A percentile compares a stretch with the other conserved stretches of the same genome.
These are phyloP conservation scores for Mallotus nudiflorus DNA, from an alignment of 345 rosid genomes.

Conservation along the genomic window DNA sequence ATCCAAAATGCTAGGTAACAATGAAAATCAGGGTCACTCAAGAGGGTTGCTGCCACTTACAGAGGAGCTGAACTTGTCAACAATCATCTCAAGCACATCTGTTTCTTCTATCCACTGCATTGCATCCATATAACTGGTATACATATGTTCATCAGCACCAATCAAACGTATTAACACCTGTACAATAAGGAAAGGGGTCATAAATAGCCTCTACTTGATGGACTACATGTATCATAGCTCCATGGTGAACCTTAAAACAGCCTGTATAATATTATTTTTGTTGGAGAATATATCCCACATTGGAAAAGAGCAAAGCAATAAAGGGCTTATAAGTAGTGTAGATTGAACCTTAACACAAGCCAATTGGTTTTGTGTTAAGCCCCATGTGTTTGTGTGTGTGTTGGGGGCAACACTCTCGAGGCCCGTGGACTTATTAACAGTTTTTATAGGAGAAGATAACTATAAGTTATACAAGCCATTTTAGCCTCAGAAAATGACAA, in stretches of 20 bases:
- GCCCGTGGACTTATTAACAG: too few relatives aligned
- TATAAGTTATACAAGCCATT: too few relatives aligned
- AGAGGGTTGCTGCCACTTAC: slow-evolving; percentile 46
- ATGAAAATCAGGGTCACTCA: background rate
- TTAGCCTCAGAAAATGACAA: too few relatives aligned
- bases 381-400: too few relatives aligned
- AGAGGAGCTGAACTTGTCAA: slow-evolving; percentile 85
- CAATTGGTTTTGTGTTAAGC: too few relatives aligned
- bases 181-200: slow-evolving; percentile 19
- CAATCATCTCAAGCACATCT: slow-evolving; percentile 85
- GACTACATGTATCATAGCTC: background rate
- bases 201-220: background rate
- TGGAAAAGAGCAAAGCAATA: too few relatives aligned
- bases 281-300: too few relatives aligned
- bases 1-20: background rate
- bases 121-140: slow-evolving; percentile 60
- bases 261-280: background rate
- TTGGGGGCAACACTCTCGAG: too few relatives aligned
- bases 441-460: too few relatives aligned
- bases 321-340: too few relatives aligned
- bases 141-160: slow-evolving; percentile 90
- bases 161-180: slow-evolving; percentile 85
- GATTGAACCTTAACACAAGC: too few relatives aligned
- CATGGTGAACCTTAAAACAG: background rate
- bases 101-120: slow-evolving; percentile 92